Evolutionary conservation across 1,139 yeast species (phyloP).

Genomic region (Candida mesenterica): DNA sequence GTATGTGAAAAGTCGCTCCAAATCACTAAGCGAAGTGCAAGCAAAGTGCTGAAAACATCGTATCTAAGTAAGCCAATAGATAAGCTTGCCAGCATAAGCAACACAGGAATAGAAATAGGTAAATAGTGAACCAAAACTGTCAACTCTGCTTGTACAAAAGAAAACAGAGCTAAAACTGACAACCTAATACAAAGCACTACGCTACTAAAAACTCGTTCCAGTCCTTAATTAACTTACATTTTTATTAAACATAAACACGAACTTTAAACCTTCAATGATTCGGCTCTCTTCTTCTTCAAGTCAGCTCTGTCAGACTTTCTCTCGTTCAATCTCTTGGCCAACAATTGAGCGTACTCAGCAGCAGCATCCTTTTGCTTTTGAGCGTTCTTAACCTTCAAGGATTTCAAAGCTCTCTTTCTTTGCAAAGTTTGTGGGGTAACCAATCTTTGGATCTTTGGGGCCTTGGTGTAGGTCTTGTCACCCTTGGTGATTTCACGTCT

Average conservation of each 20-base stretch:
- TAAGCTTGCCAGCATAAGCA: too few relatives aligned
- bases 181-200: too few relatives aligned
- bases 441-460: constrained; percentile 99
- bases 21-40: too few relatives aligned
- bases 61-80: too few relatives aligned
- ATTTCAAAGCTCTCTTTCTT: constrained; percentile 97
- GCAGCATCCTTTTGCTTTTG: constrained; percentile 99
- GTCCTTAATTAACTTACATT: constrained; percentile 7
- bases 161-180: too few relatives aligned
- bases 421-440: constrained; percentile 99
- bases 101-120: too few relatives aligned
- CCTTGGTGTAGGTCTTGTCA: constrained; percentile 98
- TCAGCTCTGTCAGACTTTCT: constrained; percentile 94
- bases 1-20: too few relatives aligned
- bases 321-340: constrained; percentile 98
- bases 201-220: too few relatives aligned
- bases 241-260: constrained; percentile 12
- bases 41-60: too few relatives aligned
- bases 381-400: constrained; percentile 94
- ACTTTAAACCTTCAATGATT: constrained; percentile 83
- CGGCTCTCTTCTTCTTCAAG: constrained; percentile 88
- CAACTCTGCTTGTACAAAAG: too few relatives aligned
- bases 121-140: too few relatives aligned
- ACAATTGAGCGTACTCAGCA: constrained; percentile 98
- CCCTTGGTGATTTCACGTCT: constrained; percentile 99